Conservation (phyloP, 495 filamentous ascomycete genomes). For the Aspergillus mulundensis region DNA sequence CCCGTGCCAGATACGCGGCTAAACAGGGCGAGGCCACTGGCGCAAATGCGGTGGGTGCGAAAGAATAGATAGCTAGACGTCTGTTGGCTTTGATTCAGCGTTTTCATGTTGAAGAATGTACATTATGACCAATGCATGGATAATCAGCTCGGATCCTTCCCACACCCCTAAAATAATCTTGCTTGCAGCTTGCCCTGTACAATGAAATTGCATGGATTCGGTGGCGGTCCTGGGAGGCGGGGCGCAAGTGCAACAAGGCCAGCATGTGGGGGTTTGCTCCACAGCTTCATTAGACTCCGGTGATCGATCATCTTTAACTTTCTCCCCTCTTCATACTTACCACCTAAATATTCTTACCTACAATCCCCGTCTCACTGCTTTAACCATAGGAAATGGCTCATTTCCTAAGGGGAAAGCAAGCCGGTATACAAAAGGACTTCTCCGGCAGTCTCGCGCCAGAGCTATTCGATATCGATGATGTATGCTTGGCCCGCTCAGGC, state of each 20-base stretch:
- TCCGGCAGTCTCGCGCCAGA: conserved; percentile 72
- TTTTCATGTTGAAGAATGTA: not conserved
- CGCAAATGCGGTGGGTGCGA: conserved; percentile 8
- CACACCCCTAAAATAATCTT: too few species aligned
- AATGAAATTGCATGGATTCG: not conserved
- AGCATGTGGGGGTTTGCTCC: conserved; percentile 21
- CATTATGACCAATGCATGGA: not conserved
- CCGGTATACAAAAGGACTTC: conserved; percentile 85
- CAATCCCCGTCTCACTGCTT: not conserved
- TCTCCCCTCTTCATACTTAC: conserved; percentile 12
- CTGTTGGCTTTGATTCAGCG: not conserved
- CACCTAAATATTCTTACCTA: conserved; percentile 6
- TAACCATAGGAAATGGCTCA: conserved; percentile 59
- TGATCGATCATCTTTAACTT: conserved; percentile 2
- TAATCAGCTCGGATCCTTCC: too few species aligned
- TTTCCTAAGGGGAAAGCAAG: conserved; percentile 87
- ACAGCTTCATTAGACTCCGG: conserved; percentile 16
- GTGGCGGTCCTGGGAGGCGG: conserved; percentile 15
- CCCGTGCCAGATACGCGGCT: conserved; percentile 42
- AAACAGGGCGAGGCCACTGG: conserved; percentile 19
- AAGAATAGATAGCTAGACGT: not conserved
- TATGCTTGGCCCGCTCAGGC: conserved; percentile 38
- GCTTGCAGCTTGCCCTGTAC: too few species aligned
- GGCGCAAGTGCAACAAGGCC: conserved; percentile 6
- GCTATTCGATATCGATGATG: conserved; percentile 77